Evolutionary conservation across 2,329 filamentous ascomycete species (phyloP), one percentile per base, ranked within the genome.

Genomic region (Beauveria brongniartii): DNA sequence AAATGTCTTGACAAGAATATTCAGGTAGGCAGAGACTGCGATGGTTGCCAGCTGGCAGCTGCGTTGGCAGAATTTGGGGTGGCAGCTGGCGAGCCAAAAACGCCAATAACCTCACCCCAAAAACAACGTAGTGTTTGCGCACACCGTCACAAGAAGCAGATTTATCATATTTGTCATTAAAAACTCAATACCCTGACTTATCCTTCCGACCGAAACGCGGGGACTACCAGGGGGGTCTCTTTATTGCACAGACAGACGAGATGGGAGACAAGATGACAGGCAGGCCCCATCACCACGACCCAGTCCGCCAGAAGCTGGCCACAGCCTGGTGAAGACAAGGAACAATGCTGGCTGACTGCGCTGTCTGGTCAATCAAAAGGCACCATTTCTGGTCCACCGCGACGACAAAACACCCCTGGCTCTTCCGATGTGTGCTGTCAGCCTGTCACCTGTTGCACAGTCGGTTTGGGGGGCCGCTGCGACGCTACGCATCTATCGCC

Each of bases 381-480:
- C 20, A 30, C n/a, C 30, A 56, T 40, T 46, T 26, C 20, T n/a
- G 41, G 22, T 51, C 55, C 28, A 37, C 34, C 34, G 9, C 5
- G n/a, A 43, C 47, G 18, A 37, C 41, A 44, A 59, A 51, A 56
- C 54, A 56, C 22, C 46, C 47, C 55, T 22, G 22, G 28, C 46
- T 22, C n/a, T n/a, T 12, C 24, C 34, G 22, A 44, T 44, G 47
- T 5, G 47, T 34, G 26, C 44, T 30, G 44, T n/a, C 30, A 24
- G 28, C 26, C 43, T 44, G 12, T n/a, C n/a, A 26, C 41, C 43
- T 41, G 56, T 59, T 59, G 48, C 56, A 53, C 24, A 46, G 24
- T 59, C 26, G 14, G 55, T 57, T 59, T 50, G 26, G 56, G 30
- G 56, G 47, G 56, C 48, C 56, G 46, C 48, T 58, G 30, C 34